Evolutionary conservation across 306 rosid species (phyloP).

Genomic region (Styphnolobium japonicum): DNA sequence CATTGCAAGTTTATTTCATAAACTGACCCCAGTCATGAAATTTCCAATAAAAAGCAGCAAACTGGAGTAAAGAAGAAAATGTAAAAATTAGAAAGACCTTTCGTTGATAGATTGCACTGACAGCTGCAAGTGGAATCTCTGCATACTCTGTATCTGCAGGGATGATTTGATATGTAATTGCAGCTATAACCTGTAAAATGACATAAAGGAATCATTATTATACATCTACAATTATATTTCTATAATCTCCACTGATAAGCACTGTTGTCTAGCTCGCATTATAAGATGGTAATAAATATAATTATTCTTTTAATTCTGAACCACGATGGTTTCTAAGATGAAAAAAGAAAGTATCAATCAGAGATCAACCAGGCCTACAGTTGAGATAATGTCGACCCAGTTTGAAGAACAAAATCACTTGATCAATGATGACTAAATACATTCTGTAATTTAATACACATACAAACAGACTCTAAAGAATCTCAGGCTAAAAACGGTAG

Average conservation of each 20-base stretch:
- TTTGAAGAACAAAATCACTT: neutral
- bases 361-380: neutral
- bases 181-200: constrained; percentile 67
- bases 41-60: neutral
- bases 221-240: neutral
- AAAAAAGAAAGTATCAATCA: constrained; percentile 10
- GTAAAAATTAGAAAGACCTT: constrained; percentile 50
- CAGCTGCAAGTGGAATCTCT: constrained; percentile 93
- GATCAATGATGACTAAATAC: neutral
- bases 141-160: constrained; percentile 89
- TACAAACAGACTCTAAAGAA: neutral
- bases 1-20: constrained; percentile 15
- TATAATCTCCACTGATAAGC: neutral
- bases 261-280: constrained; percentile 9
- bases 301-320: neutral
- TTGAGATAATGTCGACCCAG: neutral
- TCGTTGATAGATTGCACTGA: constrained; percentile 53
- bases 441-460: constrained; percentile 9
- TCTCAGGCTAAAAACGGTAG: neutral
- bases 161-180: constrained; percentile 81
- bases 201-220: neutral
- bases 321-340: neutral
- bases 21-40: neutral
- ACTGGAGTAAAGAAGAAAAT: neutral
- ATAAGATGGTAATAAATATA: neutral